Evolutionary conservation across 768 basidiomycete genomes (phyloP).

Genomic region (Suillus lakei): DNA sequence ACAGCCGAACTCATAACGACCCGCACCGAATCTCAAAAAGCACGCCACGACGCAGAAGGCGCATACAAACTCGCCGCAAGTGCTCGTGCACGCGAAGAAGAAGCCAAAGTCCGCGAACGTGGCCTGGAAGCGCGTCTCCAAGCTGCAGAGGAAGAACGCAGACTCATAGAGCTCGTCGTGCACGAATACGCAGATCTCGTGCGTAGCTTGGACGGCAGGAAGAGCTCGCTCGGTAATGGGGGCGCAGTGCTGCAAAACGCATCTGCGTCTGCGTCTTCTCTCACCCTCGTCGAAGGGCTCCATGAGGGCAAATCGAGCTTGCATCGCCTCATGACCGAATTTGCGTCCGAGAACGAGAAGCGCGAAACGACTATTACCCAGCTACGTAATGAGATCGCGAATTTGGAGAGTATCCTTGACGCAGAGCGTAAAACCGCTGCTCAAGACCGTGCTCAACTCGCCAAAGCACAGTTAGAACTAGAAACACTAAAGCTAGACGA

Average conservation of each 20-base stretch:
- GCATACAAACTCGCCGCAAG: constrained; percentile 62
- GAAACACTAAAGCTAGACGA: constrained; percentile 66
- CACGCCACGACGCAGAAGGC: constrained; percentile 47
- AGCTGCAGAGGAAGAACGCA: constrained; percentile 58
- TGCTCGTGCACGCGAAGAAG: constrained; percentile 59
- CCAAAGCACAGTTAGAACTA: constrained; percentile 52
- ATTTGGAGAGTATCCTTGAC: constrained; percentile 45
- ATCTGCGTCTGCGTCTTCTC: constrained; percentile 24
- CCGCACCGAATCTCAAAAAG: constrained; percentile 48
- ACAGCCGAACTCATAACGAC: constrained; percentile 51
- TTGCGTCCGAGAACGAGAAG: constrained; percentile 50
- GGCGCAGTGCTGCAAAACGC: constrained; percentile 12
- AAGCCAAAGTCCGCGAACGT: constrained; percentile 50
- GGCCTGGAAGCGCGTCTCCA: constrained; percentile 51
- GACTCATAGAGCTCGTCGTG: constrained; percentile 66
- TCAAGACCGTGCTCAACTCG: constrained; percentile 50
- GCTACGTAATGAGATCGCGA: constrained; percentile 49
- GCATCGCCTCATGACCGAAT: constrained; percentile 53
- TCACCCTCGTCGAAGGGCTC: constrained; percentile 42
- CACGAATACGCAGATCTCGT: constrained; percentile 80
- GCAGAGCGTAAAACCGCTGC: constrained; percentile 50
- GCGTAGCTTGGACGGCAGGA: constrained; percentile 59
- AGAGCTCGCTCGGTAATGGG: constrained; percentile 22
- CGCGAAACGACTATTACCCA: constrained; percentile 48
- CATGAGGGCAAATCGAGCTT: constrained; percentile 54